Percentiles rank a stretch among this genome's conserved stretches.
Conservation (phyloP, 2,329 filamentous ascomycete genomes). For the Fusarium goolgardi region DNA sequence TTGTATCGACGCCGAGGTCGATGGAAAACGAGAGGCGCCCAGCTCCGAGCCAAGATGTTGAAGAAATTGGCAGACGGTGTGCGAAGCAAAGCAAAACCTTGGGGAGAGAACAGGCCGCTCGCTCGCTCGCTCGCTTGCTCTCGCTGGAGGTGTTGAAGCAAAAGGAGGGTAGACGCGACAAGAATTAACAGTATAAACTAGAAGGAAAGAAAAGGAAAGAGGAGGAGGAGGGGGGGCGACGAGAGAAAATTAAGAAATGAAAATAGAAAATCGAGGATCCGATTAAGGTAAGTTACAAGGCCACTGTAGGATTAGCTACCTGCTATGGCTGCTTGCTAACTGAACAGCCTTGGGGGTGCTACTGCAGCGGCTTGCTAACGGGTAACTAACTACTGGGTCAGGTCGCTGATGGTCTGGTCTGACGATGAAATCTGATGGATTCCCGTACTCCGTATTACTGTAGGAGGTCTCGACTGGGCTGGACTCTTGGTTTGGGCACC, state of each 20-base stretch:
- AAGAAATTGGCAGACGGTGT: conserved; percentile 15
- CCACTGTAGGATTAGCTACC: neutral
- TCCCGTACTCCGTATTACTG: neutral
- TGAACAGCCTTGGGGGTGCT: neutral
- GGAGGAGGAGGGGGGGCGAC: neutral
- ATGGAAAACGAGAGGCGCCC: neutral
- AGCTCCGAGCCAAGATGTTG: conserved; percentile 14
- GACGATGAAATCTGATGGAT: neutral
- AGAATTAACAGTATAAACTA: conserved; percentile 6
- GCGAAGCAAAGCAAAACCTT: conserved; percentile 6
- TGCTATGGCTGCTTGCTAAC: neutral
- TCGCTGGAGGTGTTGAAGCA: conserved; percentile 8
- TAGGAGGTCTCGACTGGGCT: conserved; percentile 23
- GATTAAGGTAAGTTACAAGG: neutral
- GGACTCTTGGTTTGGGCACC: conserved; percentile 7
- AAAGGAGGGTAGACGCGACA: conserved; percentile 16
- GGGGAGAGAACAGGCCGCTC: neutral
- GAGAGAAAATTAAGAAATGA: conserved; percentile 6
- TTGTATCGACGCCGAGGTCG: neutral
- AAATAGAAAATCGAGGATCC: conserved; percentile 9
- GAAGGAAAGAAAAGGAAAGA: neutral
- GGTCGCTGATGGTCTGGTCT: too few relatives aligned
- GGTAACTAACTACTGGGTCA: neutral
- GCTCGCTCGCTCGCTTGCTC: conserved; percentile 25
- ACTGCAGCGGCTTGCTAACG: neutral